Percentiles rank a stretch among this genome's conserved stretches.
Conservation (phyloP, 352 stramenopile species). For the Elongisporangium senticosum region DNA sequence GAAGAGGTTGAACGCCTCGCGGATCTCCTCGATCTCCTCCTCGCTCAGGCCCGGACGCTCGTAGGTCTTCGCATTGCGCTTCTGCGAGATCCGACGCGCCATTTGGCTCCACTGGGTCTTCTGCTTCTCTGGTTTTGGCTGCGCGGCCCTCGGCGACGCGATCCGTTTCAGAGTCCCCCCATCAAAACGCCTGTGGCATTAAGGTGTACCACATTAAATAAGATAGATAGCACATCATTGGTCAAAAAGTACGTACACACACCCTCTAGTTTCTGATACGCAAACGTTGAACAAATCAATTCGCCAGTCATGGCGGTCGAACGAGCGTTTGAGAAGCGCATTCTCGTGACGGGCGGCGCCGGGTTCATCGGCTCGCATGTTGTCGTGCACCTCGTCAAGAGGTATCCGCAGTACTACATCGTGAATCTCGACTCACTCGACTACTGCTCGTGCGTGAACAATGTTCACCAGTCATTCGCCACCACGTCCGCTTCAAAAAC, state of each 20-base stretch:
- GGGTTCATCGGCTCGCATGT: conserved; percentile 97
- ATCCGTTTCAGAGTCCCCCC: not conserved
- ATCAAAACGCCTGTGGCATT: not conserved
- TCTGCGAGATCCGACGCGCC: conserved; percentile 71
- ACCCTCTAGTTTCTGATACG: not conserved
- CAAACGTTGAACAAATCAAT: not conserved
- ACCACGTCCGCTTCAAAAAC: not conserved
- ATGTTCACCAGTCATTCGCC: conserved; percentile 34
- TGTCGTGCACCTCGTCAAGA: conserved; percentile 94
- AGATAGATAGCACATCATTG: not conserved
- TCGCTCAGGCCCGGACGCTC: conserved; percentile 86
- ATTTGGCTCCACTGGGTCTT: conserved; percentile 17
- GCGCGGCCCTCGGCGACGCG: not conserved
- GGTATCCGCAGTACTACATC: conserved; percentile 97
- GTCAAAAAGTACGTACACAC: not conserved
- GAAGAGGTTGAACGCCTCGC: conserved; percentile 96
- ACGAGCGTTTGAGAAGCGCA: conserved; percentile 76
- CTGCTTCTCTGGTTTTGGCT: not conserved
- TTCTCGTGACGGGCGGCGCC: conserved; percentile 96
- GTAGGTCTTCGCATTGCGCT: conserved; percentile 89
- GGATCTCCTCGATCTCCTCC: conserved; percentile 95
- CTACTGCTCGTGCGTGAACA: conserved; percentile 67
- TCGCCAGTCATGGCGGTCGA: not conserved
- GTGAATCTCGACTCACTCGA: conserved; percentile 94
- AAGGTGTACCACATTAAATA: not conserved